Conservation (phyloP, 176 grass and related monocot genomes). For the Aegilops umbellulata region DNA sequence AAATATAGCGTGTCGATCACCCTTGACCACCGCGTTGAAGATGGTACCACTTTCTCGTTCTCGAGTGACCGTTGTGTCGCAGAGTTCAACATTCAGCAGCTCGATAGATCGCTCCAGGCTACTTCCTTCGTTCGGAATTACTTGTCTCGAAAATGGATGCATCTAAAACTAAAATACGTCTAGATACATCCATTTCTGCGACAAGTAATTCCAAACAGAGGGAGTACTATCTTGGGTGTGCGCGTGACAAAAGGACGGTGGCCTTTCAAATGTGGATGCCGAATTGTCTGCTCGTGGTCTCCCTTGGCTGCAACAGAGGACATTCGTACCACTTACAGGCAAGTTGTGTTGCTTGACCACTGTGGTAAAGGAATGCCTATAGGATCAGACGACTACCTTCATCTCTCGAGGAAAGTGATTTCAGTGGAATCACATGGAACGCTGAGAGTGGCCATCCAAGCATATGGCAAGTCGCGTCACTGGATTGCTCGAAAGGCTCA, state of each 20-base stretch:
- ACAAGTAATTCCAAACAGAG: too few relatives aligned
- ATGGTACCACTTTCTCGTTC: background rate
- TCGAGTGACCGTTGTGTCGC: background rate
- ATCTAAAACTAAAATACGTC: too few relatives aligned
- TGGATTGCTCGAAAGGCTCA: background rate
- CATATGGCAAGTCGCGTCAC: background rate
- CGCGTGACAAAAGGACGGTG: background rate
- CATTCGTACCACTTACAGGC: background rate
- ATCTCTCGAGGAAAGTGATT: background rate
- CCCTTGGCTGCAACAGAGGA: background rate
- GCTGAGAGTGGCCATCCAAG: background rate
- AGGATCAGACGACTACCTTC: background rate
- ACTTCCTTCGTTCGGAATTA: too few relatives aligned
- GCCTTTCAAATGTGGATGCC: background rate
- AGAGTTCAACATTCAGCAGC: background rate
- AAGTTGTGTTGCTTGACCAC: background rate
- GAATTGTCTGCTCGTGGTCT: background rate
- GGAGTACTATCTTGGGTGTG: background rate
- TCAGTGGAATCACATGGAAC: background rate
- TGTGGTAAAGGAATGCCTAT: background rate
- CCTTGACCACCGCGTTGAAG: background rate
- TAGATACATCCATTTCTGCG: too few relatives aligned
- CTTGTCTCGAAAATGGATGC: too few relatives aligned
- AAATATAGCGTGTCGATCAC: background rate
- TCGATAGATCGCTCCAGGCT: background rate